Percentiles rank a stretch among this genome's conserved stretches.
Evolutionary conservation across 305 asterid species (phyloP).

Genomic region (Ruellia speciosa): DNA sequence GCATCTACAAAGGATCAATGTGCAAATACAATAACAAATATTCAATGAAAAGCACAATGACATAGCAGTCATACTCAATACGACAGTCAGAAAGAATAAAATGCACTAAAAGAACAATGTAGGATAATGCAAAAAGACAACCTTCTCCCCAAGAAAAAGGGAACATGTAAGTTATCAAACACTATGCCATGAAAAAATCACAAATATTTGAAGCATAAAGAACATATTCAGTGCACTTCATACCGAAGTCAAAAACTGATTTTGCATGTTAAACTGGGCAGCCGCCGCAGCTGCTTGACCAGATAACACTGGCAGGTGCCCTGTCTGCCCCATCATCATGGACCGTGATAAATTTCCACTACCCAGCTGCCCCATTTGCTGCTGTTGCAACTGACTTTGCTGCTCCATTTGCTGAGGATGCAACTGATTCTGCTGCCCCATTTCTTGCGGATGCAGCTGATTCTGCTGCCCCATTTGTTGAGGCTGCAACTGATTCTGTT

Average conservation of each 20-base stretch:
- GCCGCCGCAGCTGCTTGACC: constrained; percentile 68
- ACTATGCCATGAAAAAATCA: not conserved
- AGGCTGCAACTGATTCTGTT: constrained; percentile 11
- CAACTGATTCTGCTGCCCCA: constrained; percentile 33
- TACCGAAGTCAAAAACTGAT: constrained; percentile 73
- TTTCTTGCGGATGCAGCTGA: constrained; percentile 28
- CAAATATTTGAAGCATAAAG: not conserved
- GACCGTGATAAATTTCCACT: constrained; percentile 51
- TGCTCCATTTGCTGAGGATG: constrained; percentile 29
- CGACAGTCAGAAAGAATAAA: too few species aligned
- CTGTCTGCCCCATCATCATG: constrained; percentile 53
- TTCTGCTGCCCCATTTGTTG: constrained; percentile 30
- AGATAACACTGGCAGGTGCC: constrained; percentile 67
- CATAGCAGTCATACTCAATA: too few species aligned
- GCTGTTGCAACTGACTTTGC: constrained; percentile 22
- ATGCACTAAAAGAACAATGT: too few species aligned
- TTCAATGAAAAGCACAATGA: too few species aligned
- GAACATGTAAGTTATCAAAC: too few species aligned
- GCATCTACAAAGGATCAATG: too few species aligned
- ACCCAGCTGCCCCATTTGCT: constrained; percentile 44
- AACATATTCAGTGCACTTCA: constrained; percentile 12
- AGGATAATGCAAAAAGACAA: too few species aligned
- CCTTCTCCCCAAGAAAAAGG: too few species aligned
- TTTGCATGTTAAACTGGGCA: constrained; percentile 66
- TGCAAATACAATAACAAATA: too few species aligned